Evolutionary conservation across 352 stramenopile genomes (phyloP), one percentile per base, ranked within the genome.

Genomic region (Globisporangium viniferum): DNA sequence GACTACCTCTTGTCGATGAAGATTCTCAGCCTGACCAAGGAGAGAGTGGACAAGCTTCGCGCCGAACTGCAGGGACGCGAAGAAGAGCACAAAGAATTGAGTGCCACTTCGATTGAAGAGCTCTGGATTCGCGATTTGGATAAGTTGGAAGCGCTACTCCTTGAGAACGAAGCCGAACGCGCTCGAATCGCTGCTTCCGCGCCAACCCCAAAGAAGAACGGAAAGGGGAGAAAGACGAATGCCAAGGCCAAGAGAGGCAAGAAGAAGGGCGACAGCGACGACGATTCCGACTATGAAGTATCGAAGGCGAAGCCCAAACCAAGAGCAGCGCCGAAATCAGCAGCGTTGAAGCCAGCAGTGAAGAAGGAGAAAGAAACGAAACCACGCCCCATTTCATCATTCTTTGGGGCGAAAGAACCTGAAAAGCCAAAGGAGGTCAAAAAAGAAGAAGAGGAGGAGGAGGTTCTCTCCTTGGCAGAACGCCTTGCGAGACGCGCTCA

Each of bases 1-100:
- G 92, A 99, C 65, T 99, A 99, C 68, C 72, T 99, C 35, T 71
- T 99, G 36, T 98, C 90, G 55, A 98, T 99, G 93, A 95, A 97
- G 59, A 81, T 99, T 48, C 94, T 89, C 66, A 98, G 88, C 46
- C 73, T 99, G 61, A 99, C 95, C 20, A 91, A 88, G 62, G 97
- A 99, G 68, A 88, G 92, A 31, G 97, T 99, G 4, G 84, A 98
- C 49, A 89, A 85, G 9, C 79, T 99, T 8, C 87, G 90, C 48
- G 81, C 88, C 18, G 93, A 99, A 22, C 79, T 98, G 44, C 70
- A 88, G 59, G 88, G 89, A 54, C 92, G 86, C 46, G 86, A 98
- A 61, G 62, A 90, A 18, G 91, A 98, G 64, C 81, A 98, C 54
- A 72, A 77, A 3, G 72, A 82, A 24, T 78, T 99, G 55, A 79